Base-by-base conservation (phyloP, 148 eudicot genomes). In the Rhododendron simsii region DNA sequence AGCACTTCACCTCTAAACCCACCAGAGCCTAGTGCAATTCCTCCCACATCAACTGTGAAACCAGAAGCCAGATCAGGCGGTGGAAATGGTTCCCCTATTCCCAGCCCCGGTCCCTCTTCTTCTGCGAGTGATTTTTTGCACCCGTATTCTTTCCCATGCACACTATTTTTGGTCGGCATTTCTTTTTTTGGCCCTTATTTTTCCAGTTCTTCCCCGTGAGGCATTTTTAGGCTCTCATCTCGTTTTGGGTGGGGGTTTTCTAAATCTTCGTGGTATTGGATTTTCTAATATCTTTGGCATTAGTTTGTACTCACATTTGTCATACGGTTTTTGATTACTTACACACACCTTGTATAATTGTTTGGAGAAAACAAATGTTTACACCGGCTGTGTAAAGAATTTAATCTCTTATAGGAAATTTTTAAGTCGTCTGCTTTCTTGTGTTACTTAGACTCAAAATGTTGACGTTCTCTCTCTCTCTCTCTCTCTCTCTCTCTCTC, bases 21-120 rank as follows among this genome's bases (percentile, higher is more conserved):
- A 77, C 50, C 50, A 23, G 14, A 41, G 26, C 6, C 80, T 21
- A 23, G 80, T 10, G 80, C 28, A 44, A 28, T 9, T 82, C 93
- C 98, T 85, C 87, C 98, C 30, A 89, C 93, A 82, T 75, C 92
- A 30, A 71, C 76, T 63, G 83, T 92, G 81, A 88, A 87, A 39
- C 98, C 98, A 39, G 89, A 91, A 87, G 98, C 93, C 85, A 89
- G 87, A 39, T 87, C 93, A 5, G 76, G 76, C 35, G 20, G 20
- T 2, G 20, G 76, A 71, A 87, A 76, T 78, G 83, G 84, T 51
- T 48, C 89, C 0, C 87, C 89, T 44, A 26, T 26, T 15, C 78
- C 30, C 44, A 57, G 3, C 45, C 69, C 33, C 61, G 6, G 5
- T 30, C 0, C 18, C 39, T 8, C 5, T 30, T 30, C 76, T 71